Percentiles rank a stretch among this genome's conserved stretches.
Conservation (phyloP, 495 filamentous ascomycete genomes). For the Aspergillus nidulans region DNA sequence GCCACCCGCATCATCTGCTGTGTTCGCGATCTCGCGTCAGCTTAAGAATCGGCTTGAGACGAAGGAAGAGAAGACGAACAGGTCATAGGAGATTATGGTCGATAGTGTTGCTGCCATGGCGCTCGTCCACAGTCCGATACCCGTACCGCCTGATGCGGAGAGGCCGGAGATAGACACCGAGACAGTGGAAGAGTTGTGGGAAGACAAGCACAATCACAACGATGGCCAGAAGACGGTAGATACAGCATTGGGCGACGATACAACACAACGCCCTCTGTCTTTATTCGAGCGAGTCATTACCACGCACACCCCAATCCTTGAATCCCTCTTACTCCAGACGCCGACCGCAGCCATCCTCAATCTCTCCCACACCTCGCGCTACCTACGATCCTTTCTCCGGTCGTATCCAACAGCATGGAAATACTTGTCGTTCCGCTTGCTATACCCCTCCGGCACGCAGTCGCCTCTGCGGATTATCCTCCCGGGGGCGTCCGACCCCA, state of each 20-base stretch:
- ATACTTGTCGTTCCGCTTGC: conserved; percentile 54
- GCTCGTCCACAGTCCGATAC: conserved; percentile 14
- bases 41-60: conserved; percentile 4
- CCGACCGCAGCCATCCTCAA: conserved; percentile 53
- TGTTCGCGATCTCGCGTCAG: conserved; percentile 35
- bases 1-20: conserved; percentile 25
- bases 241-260: conserved; percentile 22
- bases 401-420: conserved; percentile 59
- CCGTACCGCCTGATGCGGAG: conserved; percentile 12
- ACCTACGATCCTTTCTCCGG: conserved; percentile 51
- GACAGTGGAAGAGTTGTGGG: conserved; percentile 15
- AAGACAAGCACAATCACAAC: conserved; percentile 13
- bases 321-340: conserved; percentile 54
- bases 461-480: conserved; percentile 30
- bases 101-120: conserved; percentile 2
- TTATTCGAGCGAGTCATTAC: conserved; percentile 51
- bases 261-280: conserved; percentile 35
- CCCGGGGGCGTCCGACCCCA: conserved; percentile 32
- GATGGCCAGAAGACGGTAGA: conserved; percentile 25
- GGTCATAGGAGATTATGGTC: neutral
- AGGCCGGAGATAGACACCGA: conserved; percentile 1
- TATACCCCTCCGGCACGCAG: conserved; percentile 41
- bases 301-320: conserved; percentile 52
- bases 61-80: conserved; percentile 4
- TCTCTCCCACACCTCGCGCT: conserved; percentile 53